These are phyloP conservation scores for Hyaloscypha bicolor DNA, from an alignment of 495 filamentous ascomycete genomes.

Conservation along the genomic window DNA sequence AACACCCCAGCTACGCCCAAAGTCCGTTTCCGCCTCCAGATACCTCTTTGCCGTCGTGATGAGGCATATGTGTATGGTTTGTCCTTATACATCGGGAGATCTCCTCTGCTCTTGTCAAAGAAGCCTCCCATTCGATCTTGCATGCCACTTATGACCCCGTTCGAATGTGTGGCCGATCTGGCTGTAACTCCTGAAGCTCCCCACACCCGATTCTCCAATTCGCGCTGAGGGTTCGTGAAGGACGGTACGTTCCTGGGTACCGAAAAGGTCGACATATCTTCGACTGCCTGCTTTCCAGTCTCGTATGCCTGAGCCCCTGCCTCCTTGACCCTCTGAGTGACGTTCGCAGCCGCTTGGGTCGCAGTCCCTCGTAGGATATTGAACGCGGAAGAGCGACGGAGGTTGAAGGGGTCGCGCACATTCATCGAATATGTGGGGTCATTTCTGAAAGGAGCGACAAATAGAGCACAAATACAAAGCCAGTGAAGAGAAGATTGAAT, in stretches of 20 bases:
- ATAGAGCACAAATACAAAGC: slow-evolving; percentile 12
- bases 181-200: slow-evolving; percentile 44
- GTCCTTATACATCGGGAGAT: slow-evolving; percentile 97
- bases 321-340: slow-evolving; percentile 45
- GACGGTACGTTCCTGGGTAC: slow-evolving; percentile 70
- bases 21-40: slow-evolving; percentile 56
- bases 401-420: slow-evolving; percentile 53
- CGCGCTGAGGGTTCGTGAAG: slow-evolving; percentile 67
- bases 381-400: slow-evolving; percentile 48
- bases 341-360: slow-evolving; percentile 41
- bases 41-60: slow-evolving; percentile 49
- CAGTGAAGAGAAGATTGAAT: not conserved
- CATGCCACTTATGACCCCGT: slow-evolving; percentile 43
- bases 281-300: slow-evolving; percentile 42
- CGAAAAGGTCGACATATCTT: slow-evolving; percentile 64
- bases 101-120: slow-evolving; percentile 50
- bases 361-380: slow-evolving; percentile 46
- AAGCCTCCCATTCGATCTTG: slow-evolving; percentile 46
- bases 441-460: slow-evolving; percentile 30
- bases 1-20: slow-evolving; percentile 51
- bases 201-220: slow-evolving; percentile 71
- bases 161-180: slow-evolving; percentile 35
- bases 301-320: slow-evolving; percentile 44
- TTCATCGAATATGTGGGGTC: slow-evolving; percentile 46
- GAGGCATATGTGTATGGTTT: slow-evolving; percentile 80